Evolutionary conservation across 176 grass and related monocot genomes (phyloP), one percentile per base, ranked within the genome.

Genomic region (Raddia distichophylla): DNA sequence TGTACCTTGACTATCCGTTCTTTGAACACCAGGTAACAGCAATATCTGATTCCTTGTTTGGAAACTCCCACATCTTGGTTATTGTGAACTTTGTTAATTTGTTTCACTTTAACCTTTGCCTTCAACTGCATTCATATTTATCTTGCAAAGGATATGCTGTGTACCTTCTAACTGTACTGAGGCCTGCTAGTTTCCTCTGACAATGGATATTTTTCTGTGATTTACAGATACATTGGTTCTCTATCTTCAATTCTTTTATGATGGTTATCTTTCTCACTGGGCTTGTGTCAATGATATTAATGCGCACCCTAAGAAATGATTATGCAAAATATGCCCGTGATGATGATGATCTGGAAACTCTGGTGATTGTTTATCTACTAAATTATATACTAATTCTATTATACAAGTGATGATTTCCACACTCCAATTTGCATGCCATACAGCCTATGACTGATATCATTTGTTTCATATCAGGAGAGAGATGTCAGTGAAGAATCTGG

Each of bases 181-280:
- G 63, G 74, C 74, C 27, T 74, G 57, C 6, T 75, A 20, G 17
- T 78, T 83, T 80, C 19, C 34, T 84, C 48, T 82, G 34, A 69
- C 27, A 47, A 71, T 16, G 27, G 2, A 53, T 59, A 44, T 70
- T 69, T 18, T 18, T 48, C 45, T 56, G 14, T 60, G 33, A 80
- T 14, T 14, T 68, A 64, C 86, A 97, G 95, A 97, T 97, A 69
- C 95, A 97, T 73, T 97, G 95, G 95, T 94, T 97, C 74, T 97
- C 95, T 65, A 94, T 97, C 82, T 97, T 97, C 86, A 97, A 97
- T 86, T 97, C 95, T 89, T 92, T 97, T 81, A 97, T 97, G 95
- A 97, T 97, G 95, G 92, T 97, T 83, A 97, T 97, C 71, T 97
- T 97, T 84, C 89, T 97, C 80, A 94, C 92, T 19, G 95, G 95